These are phyloP conservation scores for Rhizopus sp. DNA, from an alignment of 371 early-diverging fungal species.

Conservation along the genomic window DNA sequence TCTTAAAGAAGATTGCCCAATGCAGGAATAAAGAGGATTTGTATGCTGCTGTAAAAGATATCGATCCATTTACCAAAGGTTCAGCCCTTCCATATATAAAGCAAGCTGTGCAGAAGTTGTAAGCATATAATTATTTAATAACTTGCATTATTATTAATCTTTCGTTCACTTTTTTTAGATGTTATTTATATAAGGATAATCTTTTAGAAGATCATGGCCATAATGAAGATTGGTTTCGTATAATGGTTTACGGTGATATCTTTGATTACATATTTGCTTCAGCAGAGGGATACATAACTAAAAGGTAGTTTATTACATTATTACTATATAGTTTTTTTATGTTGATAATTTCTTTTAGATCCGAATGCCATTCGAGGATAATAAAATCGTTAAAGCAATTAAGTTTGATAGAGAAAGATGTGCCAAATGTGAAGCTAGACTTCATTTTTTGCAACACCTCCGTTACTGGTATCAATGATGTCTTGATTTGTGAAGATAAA, in stretches of 20 bases:
- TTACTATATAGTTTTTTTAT: conserved; percentile 11
- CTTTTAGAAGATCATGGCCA: conserved; percentile 12
- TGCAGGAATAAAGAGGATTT: conserved; percentile 15
- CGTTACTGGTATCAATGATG: conserved; percentile 15
- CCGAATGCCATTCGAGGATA: conserved; percentile 16
- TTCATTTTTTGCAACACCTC: conserved; percentile 19
- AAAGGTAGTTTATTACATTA: conserved; percentile 17
- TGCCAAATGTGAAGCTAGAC: conserved; percentile 16
- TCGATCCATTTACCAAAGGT: conserved; percentile 13
- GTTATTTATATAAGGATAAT: conserved; percentile 14
- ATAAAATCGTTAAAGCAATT: conserved; percentile 14
- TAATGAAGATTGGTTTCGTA: conserved; percentile 17
- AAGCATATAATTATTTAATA: conserved; percentile 14
- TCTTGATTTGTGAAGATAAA: conserved; percentile 16
- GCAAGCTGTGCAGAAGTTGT: conserved; percentile 13
- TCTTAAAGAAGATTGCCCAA: conserved; percentile 16
- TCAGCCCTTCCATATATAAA: conserved; percentile 15
- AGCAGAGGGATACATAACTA: conserved; percentile 15
- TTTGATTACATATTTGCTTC: conserved; percentile 17
- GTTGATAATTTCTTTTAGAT: conserved; percentile 16
- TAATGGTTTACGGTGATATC: conserved; percentile 15
- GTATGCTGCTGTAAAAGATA: conserved; percentile 18
- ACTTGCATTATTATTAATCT: conserved; percentile 16
- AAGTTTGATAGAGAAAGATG: conserved; percentile 11
- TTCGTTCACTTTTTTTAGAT: conserved; percentile 13